Evolutionary conservation across 768 basidiomycete species (phyloP), one percentile per base, ranked within the genome.

Genomic region (Daedaleopsis sinensis): DNA sequence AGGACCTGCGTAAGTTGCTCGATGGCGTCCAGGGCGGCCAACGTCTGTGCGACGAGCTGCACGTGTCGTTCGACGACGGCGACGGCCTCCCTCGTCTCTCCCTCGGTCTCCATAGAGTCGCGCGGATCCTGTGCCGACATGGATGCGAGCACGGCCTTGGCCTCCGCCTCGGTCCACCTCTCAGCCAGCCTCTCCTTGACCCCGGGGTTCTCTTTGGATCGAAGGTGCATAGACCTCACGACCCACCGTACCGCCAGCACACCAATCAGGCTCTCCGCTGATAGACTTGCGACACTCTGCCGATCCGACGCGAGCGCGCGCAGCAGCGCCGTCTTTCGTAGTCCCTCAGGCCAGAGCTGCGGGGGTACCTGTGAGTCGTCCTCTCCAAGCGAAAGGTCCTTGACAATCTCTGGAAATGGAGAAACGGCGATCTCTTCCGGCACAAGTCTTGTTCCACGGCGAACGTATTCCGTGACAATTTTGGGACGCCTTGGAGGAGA

Each of bases 91-190:
- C 35, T 15, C 58, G 47, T 5, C 59, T 56, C 71, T 74, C 72
- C 36, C 61, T 57, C 65, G 43, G 57, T 58, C 5, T 24, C 57
- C 16, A 5, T 4, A 12, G 47, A 13, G n/a, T 43, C 27, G 27
- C 27, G 27, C 39, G 18, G 39, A 42, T 32, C 39, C 16, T 43
- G 10, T 1, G 13, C 19, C 63, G 62, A 58, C 61, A 50, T 27
- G 57, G 71, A 86, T 85, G 36, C 84, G 77, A 0, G 82, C 68
- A 91, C 79, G 32, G 82, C 84, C 3, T 68, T 76, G 4, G 83
- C 87, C 70, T 94, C 91, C 6, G 72, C 74, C 62, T 72, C 78
- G 0, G 86, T 88, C 91, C 91, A 94, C 24, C 82, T 78, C 69
- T 90, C 90, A 64, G 79, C 80, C 61, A 87, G 82, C 43, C 84